phyloP scores from a whole-genome alignment of 306 rosid species.

The Carpinus fangiana region DNA sequence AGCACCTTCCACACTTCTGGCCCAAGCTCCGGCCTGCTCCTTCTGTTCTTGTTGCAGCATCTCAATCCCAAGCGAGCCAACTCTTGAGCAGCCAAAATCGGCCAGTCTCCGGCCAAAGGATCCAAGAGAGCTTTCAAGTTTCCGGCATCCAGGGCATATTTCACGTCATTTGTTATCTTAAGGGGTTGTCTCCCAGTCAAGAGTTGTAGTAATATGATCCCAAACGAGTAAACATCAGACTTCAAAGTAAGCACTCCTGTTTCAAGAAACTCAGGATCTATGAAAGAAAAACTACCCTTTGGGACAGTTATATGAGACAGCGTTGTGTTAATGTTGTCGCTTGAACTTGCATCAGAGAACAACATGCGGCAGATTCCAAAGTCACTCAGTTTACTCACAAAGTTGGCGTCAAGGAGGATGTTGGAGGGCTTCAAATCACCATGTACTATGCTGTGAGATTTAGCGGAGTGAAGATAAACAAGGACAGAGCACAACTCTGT shows the following conservation, averaged over 20 bases:
- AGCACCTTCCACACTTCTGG: constrained; percentile 57
- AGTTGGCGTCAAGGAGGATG: constrained; percentile 44
- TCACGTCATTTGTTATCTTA: constrained; percentile 43
- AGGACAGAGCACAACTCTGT: constrained; percentile 53
- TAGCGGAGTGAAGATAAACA: constrained; percentile 50
- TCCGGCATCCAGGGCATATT: constrained; percentile 37
- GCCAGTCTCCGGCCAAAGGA: constrained; percentile 62
- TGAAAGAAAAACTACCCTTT: constrained; percentile 43
- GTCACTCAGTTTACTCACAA: constrained; percentile 53
- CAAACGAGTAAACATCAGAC: constrained; percentile 58
- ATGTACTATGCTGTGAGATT: constrained; percentile 47
- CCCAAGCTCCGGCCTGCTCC: constrained; percentile 47
- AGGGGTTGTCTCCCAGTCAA: constrained; percentile 44
- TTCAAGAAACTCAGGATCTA: constrained; percentile 50
- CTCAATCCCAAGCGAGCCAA: constrained; percentile 44
- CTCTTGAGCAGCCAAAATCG: constrained; percentile 51
- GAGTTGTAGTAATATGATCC: constrained; percentile 42
- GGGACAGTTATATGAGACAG: constrained; percentile 40
- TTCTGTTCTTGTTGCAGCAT: constrained; percentile 46
- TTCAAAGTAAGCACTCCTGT: constrained; percentile 50
- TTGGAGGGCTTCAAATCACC: constrained; percentile 60
- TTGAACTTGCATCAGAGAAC: constrained; percentile 23
- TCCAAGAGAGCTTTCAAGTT: constrained; percentile 43
- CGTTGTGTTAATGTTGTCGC: constrained; percentile 26
- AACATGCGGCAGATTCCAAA: constrained; percentile 53